A percentile compares a stretch with the other conserved stretches of the same genome.
Conservation (phyloP, 2,329 filamentous ascomycete genomes). For the Periconia sp. region DNA sequence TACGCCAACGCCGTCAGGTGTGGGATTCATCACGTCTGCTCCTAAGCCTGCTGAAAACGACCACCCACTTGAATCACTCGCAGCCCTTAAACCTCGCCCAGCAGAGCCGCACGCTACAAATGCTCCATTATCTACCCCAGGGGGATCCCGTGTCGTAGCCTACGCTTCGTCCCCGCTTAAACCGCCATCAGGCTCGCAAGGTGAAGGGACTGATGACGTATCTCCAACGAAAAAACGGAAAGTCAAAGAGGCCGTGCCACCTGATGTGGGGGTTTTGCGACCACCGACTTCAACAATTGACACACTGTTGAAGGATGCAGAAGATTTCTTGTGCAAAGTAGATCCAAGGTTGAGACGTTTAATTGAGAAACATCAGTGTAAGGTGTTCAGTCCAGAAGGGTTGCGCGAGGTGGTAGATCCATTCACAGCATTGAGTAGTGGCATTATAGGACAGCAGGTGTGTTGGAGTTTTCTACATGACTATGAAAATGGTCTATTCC, state of each 20-base stretch:
- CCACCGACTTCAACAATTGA: slow-evolving; percentile 62
- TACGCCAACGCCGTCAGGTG: slow-evolving; percentile 52
- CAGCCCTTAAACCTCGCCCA: slow-evolving; percentile 50
- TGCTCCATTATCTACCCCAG: slow-evolving; percentile 70
- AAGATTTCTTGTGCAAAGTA: slow-evolving; percentile 70
- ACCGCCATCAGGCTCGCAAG: slow-evolving; percentile 42
- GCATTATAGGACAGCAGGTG: slow-evolving; percentile 89
- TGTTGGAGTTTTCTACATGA: slow-evolving; percentile 3
- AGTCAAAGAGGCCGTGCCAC: slow-evolving; percentile 39
- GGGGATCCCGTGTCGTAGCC: slow-evolving; percentile 64
- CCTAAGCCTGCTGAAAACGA: slow-evolving; percentile 25
- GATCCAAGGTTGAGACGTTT: slow-evolving; percentile 73
- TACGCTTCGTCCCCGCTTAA: slow-evolving; percentile 42
- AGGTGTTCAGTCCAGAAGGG: slow-evolving; percentile 77
- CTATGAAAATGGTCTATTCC: neutral
- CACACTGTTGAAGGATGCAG: slow-evolving; percentile 73
- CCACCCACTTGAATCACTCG: slow-evolving; percentile 28
- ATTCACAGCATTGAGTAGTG: slow-evolving; percentile 78
- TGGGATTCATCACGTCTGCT: slow-evolving; percentile 46
- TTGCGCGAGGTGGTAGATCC: slow-evolving; percentile 86
- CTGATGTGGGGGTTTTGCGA: slow-evolving; percentile 26
- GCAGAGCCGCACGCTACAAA: slow-evolving; percentile 68
- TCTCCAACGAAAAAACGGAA: slow-evolving; percentile 49
- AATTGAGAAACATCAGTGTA: slow-evolving; percentile 74
- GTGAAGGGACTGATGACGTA: slow-evolving; percentile 4